Conservation (phyloP, 345 rosid genomes). For the Ricinus communis region DNA sequence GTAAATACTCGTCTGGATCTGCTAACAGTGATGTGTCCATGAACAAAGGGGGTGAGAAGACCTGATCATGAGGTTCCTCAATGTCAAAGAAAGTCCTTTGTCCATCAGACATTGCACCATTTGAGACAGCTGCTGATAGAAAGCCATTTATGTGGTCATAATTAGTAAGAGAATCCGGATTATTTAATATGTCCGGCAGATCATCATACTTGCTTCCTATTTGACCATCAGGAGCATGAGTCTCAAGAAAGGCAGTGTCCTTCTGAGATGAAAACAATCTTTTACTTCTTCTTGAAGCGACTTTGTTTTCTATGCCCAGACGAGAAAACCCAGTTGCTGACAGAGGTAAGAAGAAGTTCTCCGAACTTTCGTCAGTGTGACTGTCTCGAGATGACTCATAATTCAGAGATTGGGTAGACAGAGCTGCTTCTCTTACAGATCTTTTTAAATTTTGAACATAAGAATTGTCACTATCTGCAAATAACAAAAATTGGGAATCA, state of each 20-base stretch:
- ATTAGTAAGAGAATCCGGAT: slow-evolving; percentile 62
- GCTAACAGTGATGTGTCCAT: slow-evolving; percentile 70
- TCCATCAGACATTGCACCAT: slow-evolving; percentile 53
- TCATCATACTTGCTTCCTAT: slow-evolving; percentile 54
- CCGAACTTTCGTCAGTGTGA: slow-evolving; percentile 75
- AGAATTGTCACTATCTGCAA: slow-evolving; percentile 65
- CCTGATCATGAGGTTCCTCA: slow-evolving; percentile 68
- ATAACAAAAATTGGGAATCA: slow-evolving; percentile 21
- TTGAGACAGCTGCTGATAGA: slow-evolving; percentile 59
- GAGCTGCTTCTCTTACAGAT: slow-evolving; percentile 91
- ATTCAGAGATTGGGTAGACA: slow-evolving; percentile 55
- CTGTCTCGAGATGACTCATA: slow-evolving; percentile 69
- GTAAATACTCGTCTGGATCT: slow-evolving; percentile 85
- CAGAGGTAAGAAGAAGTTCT: slow-evolving; percentile 81
- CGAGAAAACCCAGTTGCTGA: slow-evolving; percentile 57
- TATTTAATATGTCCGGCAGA: slow-evolving; percentile 56
- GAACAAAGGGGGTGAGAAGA: slow-evolving; percentile 87
- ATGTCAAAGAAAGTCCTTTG: slow-evolving; percentile 58
- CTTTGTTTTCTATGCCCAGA: slow-evolving; percentile 50
- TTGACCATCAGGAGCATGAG: slow-evolving; percentile 41
- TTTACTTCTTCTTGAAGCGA: slow-evolving; percentile 49
- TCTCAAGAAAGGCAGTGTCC: slow-evolving; percentile 46
- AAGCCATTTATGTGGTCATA: slow-evolving; percentile 71
- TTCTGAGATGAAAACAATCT: slow-evolving; percentile 50
- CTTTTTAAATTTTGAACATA: slow-evolving; percentile 78